Evolutionary conservation across 1,284 basidiomycete genomes (phyloP), one percentile per base, ranked within the genome.

Genomic region (Naganishia liquefaciens): DNA sequence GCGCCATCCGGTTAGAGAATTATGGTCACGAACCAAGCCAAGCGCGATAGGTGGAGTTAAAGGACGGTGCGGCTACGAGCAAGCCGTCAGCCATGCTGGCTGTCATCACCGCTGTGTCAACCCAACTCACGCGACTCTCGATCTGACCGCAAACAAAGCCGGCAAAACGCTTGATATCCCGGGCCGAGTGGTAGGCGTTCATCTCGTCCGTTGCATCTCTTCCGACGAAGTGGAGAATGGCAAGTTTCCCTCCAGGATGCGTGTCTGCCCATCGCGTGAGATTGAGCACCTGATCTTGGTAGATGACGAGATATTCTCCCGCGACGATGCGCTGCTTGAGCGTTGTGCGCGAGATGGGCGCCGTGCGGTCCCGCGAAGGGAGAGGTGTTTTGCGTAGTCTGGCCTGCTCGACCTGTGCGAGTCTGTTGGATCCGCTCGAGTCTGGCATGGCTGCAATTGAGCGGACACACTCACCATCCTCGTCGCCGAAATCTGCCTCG

Each of bases 131-230:
- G 81, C 74, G 40, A 80, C 78, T 82, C 11, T 87, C 83, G 21
- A 98, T 87, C 27, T 82, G 82, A 15, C 88, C 95, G 33, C 96
- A 82, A 52, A 86, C 84, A 77, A 89, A 97, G 37, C 83, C 82
- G 25, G 81, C 80, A 76, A 99, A 86, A 52, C 84, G 81, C 27
- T 86, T 80, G 30, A 84, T 72, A 47, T 92, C 89, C 58, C 82
- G 78, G 39, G 86, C 84, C 1, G 83, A 82, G 76, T 99, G 95
- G 80, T 93, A 98, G 13, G 92, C 95, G 69, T 92, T 86, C 52
- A 98, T 90, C 78, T 99, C 95, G 80, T 96, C 91, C 3, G 88
- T 86, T 0, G 93, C 95, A 76, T 99, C 94, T 57, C 95, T 85
- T 2, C 96, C 96, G 37, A 97, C 88, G 74, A 95, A 98, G 80